Evolutionary conservation across 2,329 filamentous ascomycete species (phyloP), one percentile per base, ranked within the genome.

Genomic region (Plenodomus biglobosus): DNA sequence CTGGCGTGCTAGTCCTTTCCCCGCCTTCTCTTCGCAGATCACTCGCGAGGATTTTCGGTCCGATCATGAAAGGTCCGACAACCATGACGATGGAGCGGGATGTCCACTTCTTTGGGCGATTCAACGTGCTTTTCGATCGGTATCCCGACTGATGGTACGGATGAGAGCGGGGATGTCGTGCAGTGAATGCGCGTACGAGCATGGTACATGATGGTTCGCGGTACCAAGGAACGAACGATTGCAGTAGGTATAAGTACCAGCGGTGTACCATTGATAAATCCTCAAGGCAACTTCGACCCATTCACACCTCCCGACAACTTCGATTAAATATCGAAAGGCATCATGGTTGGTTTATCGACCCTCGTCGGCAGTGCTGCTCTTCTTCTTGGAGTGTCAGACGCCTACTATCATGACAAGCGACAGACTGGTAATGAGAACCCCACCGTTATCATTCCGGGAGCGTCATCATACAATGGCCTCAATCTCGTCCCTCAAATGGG

Each of bases 401-500:
- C 58, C 8, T 59, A 59, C 40, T 57, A 59, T 32, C 36, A 50
- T 21, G 42, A 50, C 11, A 53, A 44, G 18, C 44, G 55, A 21
- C 51, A 57, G 27, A 44, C 52, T 32, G 50, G 53, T 34, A 55
- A 53, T 40, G 56, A 53, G 4, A 51, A 38, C 15, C 50, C 50
- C 10, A 40, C 52, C 42, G 50, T 58, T 24, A 40, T 58, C n/a
- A 56, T 60, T 24, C 50, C 57, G 10, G 56, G 53, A 3, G 58
- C 53, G 5, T 55, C 53, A 13, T 46, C 45, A 6, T 42, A 42
- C 18, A 42, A 42, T 21, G 40, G 40, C n/a, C 40, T 42, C 18
- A 68, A 67, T 21, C 52, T 70, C 16, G 62, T 65, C 6, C 70
- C 70, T 3, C 69, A 70, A 42, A 72, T 73, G 70, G 70, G 70